A percentile compares a stretch with the other conserved stretches of the same genome.
Conservation (phyloP, 257 asterid species). For the Solanum chilense region DNA sequence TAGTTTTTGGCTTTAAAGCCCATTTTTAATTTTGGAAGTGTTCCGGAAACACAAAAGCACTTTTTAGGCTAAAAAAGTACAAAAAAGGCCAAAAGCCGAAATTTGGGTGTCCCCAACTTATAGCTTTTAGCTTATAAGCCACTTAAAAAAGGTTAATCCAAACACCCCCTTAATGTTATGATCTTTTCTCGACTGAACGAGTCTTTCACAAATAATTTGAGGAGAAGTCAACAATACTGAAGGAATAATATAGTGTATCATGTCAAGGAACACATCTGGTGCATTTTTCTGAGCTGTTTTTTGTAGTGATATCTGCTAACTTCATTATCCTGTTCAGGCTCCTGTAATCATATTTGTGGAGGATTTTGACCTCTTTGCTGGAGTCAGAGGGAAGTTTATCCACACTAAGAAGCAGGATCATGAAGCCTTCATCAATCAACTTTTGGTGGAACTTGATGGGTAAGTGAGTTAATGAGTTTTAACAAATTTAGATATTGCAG, state of each 20-base stretch:
- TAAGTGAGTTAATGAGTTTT: slow-evolving; percentile 12
- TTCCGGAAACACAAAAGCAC: background rate
- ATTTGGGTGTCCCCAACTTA: background rate
- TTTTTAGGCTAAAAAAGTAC: background rate
- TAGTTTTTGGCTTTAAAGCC: background rate
- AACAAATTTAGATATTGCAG: background rate
- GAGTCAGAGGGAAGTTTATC: slow-evolving; percentile 84
- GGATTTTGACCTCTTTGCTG: slow-evolving; percentile 98
- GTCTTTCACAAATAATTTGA: background rate
- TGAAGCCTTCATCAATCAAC: slow-evolving; percentile 97
- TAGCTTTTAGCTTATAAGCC: background rate
- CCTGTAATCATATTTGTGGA: slow-evolving; percentile 98
- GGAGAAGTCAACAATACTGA: background rate
- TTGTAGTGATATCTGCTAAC: slow-evolving; percentile 10
- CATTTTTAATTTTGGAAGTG: background rate
- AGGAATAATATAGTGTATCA: background rate
- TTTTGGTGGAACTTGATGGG: slow-evolving; percentile 99
- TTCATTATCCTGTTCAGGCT: slow-evolving; percentile 44
- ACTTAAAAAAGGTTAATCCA: background rate
- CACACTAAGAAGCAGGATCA: slow-evolving; percentile 93
- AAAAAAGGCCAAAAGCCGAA: background rate
- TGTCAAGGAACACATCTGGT: background rate
- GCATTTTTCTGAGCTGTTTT: background rate
- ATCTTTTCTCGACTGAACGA: background rate
- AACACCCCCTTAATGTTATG: background rate